phyloP scores from a whole-genome alignment of 2,329 filamentous ascomycete species.

The Macrophomina tecta region DNA sequence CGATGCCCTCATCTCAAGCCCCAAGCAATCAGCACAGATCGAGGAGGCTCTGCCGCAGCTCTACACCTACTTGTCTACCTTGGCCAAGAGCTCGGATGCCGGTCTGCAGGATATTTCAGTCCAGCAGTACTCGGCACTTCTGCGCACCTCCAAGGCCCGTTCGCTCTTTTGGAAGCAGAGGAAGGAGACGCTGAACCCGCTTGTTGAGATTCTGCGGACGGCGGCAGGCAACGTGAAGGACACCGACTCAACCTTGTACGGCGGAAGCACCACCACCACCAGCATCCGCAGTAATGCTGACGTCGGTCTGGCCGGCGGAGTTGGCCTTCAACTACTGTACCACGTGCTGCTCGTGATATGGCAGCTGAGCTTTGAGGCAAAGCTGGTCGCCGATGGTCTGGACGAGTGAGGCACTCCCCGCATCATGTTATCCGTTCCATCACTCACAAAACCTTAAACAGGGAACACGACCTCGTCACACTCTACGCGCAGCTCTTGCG shows the following conservation, averaged over 20 bases:
- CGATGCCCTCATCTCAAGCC: constrained; percentile 64
- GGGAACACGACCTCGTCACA: constrained; percentile 89
- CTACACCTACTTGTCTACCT: constrained; percentile 81
- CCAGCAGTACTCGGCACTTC: constrained; percentile 83
- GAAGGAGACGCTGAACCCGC: constrained; percentile 79
- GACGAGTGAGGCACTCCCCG: constrained; percentile 69
- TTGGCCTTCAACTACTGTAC: constrained; percentile 91
- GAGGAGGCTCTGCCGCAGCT: constrained; percentile 79
- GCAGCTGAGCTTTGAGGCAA: constrained; percentile 91
- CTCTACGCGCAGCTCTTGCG: constrained; percentile 92
- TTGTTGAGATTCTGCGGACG: constrained; percentile 78
- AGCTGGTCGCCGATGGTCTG: constrained; percentile 74
- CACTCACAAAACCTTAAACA: constrained; percentile 45
- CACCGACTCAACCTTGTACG: constrained; percentile 64
- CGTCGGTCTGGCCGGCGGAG: constrained; percentile 69
- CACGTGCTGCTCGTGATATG: constrained; percentile 92
- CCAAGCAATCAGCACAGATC: constrained; percentile 66
- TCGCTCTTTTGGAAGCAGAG: constrained; percentile 90
- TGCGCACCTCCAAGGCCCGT: constrained; percentile 76
- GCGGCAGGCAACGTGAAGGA: constrained; percentile 78
- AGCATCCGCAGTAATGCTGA: constrained; percentile 72
- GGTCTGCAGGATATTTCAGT: constrained; percentile 95
- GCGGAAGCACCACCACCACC: constrained; percentile 49
- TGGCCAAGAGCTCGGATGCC: constrained; percentile 84
- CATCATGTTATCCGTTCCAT: constrained; percentile 12